Evolutionary conservation across 2,329 filamentous ascomycete genomes (phyloP), one percentile per base, ranked within the genome.

Genomic region (Penicillium sp.): DNA sequence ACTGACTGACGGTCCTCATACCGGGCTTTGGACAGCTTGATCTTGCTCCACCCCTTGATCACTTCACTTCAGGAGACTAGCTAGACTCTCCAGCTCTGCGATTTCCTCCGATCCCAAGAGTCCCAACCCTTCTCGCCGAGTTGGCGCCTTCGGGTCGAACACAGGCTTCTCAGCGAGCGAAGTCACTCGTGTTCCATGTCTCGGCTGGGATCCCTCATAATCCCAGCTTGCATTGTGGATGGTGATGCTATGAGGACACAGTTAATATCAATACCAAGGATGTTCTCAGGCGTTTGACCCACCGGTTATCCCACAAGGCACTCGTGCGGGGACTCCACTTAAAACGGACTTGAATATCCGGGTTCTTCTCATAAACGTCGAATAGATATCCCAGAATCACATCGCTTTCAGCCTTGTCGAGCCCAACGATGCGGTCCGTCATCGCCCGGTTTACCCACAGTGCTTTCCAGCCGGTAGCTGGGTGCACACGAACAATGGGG

Each of bases 141-240:
- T 86, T 0, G 84, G 84, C 1, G 85, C 85, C 9, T 77, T 71
- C 0, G 78, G 69, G 45, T 86, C 78, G 58, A 86, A 89, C 59
- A 77, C 84, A 0, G 86, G 86, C 72, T 83, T 83, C 71, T 89
- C 87, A 0, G 83, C 86, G 43, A 89, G 68, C 7, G 82, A 75
- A 0, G 85, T 89, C 3, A 89, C 85, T 25, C 87, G 75, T 0
- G 85, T 89, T 2, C 86, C 86, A 64, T 89, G 86, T 33, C 86
- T 75, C 0, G 85, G 82, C 62, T 87, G 75, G 16, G 72, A 76
- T 1, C 83, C 83, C 29, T 80, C 83, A 60, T 88, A 88, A 57
- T 89, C 84, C 83, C 84, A 89, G 59, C 80, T 84, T 0, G 84
- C 85, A 54, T 87, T 88, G 58, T 89, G 84, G 31, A 88, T 88